Evolutionary conservation across 257 asterid species (phyloP), one percentile per base, ranked within the genome.

Genomic region (Solanum chilense): DNA sequence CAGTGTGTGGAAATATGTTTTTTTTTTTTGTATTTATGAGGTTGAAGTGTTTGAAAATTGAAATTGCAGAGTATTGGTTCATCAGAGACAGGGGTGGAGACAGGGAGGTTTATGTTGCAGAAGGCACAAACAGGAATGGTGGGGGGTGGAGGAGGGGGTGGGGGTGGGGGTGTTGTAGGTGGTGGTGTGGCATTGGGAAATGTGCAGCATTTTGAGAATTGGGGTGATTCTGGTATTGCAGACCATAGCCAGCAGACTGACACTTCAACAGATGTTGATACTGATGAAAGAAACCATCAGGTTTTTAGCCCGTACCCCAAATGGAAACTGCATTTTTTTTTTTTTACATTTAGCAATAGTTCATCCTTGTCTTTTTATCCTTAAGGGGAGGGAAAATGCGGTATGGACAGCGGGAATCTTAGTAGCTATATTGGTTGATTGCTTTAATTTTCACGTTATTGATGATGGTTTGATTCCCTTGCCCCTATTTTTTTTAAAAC

Each of bases 181-280:
- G 86, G 78, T 58, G 88, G 89, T 33, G 95, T 90, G 37, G 83
- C 88, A 42, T 85, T 92, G 93, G 98, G 95, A 85, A 92, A 88
- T 86, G 93, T 37, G 93, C 64, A 74, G 52, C 92, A 90, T 49
- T 92, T 92, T 86, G 93, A 93, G 80, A 91, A 90, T 84, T 90
- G 96, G 92, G 94, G 88, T 33, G 96, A 92, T 49, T 89, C 96
- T 87, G 92, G 90, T 11, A 86, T 91, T 89, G 94, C 91, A 62
- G 93, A 91, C 83, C 88, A 88, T 64, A 92, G 93, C 92, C 94
- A 92, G 45, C 95, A 90, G 88, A 91, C 95, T 87, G 95, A 92
- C 87, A 88, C 93, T 16, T 90, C 92, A 7, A 92, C 96, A 71
- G 94, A 93, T 85, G 86, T 90, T 29, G 93, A 91, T 44, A 92